Evolutionary conservation across 1,284 basidiomycete genomes (phyloP).

Genomic region (Limonomyces culmigenus): DNA sequence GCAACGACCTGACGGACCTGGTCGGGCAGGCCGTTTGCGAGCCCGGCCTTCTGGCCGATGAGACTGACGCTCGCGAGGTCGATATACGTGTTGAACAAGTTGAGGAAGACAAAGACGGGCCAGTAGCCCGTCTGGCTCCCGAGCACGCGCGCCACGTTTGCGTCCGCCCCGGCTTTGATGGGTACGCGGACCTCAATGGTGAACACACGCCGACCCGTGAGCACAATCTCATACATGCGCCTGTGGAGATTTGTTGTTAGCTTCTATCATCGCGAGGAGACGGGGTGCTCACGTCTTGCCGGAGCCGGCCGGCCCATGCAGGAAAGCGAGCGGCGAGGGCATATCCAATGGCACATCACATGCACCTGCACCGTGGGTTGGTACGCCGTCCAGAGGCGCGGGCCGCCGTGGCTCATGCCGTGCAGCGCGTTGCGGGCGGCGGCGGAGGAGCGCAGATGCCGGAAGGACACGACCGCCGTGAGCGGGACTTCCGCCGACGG

Average conservation of each 20-base stretch:
- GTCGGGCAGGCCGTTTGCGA: too few species aligned
- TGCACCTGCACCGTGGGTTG: conserved; percentile 65
- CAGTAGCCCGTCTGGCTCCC: conserved; percentile 81
- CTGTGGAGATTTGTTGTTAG: too few species aligned
- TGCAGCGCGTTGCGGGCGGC: conserved; percentile 80
- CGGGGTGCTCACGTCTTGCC: too few species aligned
- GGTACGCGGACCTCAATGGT: too few species aligned
- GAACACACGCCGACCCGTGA: too few species aligned
- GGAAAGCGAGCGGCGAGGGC: conserved; percentile 73
- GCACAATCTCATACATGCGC: too few species aligned
- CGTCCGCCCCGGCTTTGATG: conserved; percentile 58
- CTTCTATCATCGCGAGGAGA: too few species aligned
- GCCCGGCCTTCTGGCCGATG: conserved; percentile 94
- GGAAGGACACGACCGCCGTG: conserved; percentile 46
- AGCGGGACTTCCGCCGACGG: conserved; percentile 52
- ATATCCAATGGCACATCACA: conserved; percentile 69
- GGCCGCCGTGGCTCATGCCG: conserved; percentile 39
- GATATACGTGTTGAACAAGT: conserved; percentile 72
- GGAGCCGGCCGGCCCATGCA: too few species aligned
- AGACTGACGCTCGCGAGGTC: conserved; percentile 88
- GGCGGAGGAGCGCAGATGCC: conserved; percentile 50
- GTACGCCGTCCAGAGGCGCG: conserved; percentile 52
- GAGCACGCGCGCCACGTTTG: conserved; percentile 48
- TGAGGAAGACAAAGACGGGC: conserved; percentile 82
- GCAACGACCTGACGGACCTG: too few species aligned